phyloP scores from a whole-genome alignment of 2,329 filamentous ascomycete species.

The Diplodia sapinea region DNA sequence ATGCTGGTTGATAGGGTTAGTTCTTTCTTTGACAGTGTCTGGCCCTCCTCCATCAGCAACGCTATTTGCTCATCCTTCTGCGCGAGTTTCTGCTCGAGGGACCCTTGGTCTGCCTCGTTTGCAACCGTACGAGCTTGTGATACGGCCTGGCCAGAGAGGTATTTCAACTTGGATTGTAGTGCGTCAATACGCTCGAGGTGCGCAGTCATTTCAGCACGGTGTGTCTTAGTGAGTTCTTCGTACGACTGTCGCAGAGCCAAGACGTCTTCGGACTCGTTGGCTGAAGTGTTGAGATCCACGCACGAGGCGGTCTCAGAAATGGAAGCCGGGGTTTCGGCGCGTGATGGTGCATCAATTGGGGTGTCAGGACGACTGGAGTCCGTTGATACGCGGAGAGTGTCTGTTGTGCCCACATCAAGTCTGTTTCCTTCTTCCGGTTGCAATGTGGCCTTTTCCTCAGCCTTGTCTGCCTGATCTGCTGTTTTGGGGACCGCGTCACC shows the following conservation, averaged over 20 bases:
- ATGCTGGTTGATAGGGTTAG: slow-evolving; percentile 82
- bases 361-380: slow-evolving; percentile 44
- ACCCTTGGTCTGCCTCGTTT: slow-evolving; percentile 66
- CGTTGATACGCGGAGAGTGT: slow-evolving; percentile 44
- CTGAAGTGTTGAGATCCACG: slow-evolving; percentile 43
- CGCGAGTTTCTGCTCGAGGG: slow-evolving; percentile 76
- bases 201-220: slow-evolving; percentile 81
- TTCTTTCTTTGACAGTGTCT: slow-evolving; percentile 83
- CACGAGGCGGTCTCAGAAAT: slow-evolving; percentile 37
- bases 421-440: neutral
- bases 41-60: slow-evolving; percentile 87
- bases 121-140: slow-evolving; percentile 75
- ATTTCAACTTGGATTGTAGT: slow-evolving; percentile 87
- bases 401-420: neutral
- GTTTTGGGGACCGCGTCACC: neutral
- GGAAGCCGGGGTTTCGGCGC: slow-evolving; percentile 10
- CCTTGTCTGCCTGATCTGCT: slow-evolving; percentile 31
- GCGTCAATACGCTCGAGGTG: slow-evolving; percentile 92
- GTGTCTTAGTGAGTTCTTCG: slow-evolving; percentile 60
- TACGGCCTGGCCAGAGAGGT: slow-evolving; percentile 79
- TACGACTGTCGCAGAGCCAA: slow-evolving; percentile 58
- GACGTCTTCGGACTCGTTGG: slow-evolving; percentile 44
- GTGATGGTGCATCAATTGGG: slow-evolving; percentile 20
- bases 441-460: slow-evolving; percentile 35
- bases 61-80: slow-evolving; percentile 93